A percentile compares a stretch with the other conserved stretches of the same genome.
Conservation (phyloP, 192 early-diverging fungal species). For the Coemansia sp. region DNA sequence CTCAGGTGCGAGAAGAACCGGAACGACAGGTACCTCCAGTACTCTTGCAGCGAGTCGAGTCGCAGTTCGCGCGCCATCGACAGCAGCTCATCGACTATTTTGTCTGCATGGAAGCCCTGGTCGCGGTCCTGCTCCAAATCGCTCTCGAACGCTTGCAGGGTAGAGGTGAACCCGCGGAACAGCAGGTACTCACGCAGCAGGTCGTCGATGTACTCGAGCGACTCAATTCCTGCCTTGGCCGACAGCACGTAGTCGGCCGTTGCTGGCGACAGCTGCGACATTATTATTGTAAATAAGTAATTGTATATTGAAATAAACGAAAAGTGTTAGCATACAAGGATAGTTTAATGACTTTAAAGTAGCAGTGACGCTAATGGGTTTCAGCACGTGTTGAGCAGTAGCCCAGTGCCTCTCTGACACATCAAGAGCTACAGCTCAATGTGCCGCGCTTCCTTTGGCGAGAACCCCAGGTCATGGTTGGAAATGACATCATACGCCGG, state of each 20-base stretch:
- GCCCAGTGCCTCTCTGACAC: too few relatives aligned
- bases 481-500: constrained; percentile 9
- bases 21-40: constrained; percentile 47
- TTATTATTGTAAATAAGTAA: background rate
- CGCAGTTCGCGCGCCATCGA: constrained; percentile 32
- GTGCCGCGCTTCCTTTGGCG: constrained; percentile 51
- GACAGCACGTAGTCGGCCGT: constrained; percentile 25
- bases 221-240: constrained; percentile 53
- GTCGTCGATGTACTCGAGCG: constrained; percentile 50
- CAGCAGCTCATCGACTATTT: constrained; percentile 43
- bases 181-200: constrained; percentile 51
- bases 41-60: constrained; percentile 30
- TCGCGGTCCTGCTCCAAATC: constrained; percentile 44
- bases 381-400: too few relatives aligned
- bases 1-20: constrained; percentile 56
- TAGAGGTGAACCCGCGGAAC: constrained; percentile 47
- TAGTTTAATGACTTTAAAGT: background rate
- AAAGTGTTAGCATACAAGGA: background rate
- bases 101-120: constrained; percentile 42
- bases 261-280: background rate
- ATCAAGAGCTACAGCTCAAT: constrained; percentile 28
- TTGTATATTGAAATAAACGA: background rate
- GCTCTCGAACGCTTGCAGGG: constrained; percentile 39
- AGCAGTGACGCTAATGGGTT: background rate
- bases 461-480: constrained; percentile 20